A percentile compares a stretch with the other conserved stretches of the same genome.
Evolutionary conservation across 2,329 filamentous ascomycete genomes (phyloP).

Genomic region (Clonostachys byssicola): DNA sequence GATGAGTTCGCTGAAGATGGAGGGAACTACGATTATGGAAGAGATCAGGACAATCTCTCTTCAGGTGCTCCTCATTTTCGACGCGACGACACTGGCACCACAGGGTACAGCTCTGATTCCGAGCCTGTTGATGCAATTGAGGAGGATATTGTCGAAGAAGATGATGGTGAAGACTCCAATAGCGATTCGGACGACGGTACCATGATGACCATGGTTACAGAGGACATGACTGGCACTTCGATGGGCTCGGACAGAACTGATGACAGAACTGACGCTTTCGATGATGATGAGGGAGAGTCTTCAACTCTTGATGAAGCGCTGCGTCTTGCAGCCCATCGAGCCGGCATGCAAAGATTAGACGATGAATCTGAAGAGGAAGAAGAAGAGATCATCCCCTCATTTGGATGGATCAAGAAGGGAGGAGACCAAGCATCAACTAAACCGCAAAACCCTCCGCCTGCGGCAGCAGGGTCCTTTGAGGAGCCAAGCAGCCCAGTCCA

Average conservation of each 20-base stretch:
- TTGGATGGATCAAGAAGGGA: conserved; percentile 66
- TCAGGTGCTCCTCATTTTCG: conserved; percentile 39
- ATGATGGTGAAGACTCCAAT: conserved; percentile 31
- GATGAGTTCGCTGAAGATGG: conserved; percentile 46
- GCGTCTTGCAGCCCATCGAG: conserved; percentile 68
- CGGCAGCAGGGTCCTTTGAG: background rate
- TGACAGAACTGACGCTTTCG: conserved; percentile 55
- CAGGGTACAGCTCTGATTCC: conserved; percentile 68
- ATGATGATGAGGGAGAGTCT: conserved; percentile 46
- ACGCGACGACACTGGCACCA: conserved; percentile 69
- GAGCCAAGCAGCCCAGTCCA: background rate
- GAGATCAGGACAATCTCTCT: conserved; percentile 50
- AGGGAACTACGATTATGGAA: background rate
- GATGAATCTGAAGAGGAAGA: conserved; percentile 46
- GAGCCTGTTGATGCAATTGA: conserved; percentile 52
- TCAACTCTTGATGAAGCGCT: conserved; percentile 74
- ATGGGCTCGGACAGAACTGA: conserved; percentile 54
- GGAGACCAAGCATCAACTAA: background rate
- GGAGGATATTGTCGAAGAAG: conserved; percentile 30
- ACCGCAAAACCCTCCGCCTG: background rate
- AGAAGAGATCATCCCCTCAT: conserved; percentile 71
- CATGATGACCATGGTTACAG: conserved; percentile 77
- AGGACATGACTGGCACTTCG: conserved; percentile 70
- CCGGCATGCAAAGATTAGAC: conserved; percentile 68
- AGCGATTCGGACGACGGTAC: conserved; percentile 67